phyloP scores from a whole-genome alignment of 768 basidiomycete genomes.

The Russula ochroleuca region DNA sequence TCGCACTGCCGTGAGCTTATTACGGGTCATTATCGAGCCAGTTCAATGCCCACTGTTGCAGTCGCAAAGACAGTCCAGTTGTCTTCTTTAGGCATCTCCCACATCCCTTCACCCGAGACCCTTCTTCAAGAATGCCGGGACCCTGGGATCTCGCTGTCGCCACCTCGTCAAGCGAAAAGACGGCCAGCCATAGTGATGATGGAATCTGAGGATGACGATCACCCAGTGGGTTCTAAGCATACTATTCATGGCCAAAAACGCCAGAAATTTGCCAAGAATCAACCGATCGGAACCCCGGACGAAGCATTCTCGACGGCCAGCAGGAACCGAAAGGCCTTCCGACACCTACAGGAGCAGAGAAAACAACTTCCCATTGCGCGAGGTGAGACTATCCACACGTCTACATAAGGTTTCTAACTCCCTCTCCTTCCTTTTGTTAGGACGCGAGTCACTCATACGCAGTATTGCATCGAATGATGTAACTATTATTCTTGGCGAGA shows the following conservation, averaged over 20 bases:
- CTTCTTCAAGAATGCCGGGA: background rate
- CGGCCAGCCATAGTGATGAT: slow-evolving; percentile 11
- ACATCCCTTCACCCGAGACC: background rate
- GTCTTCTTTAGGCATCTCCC: background rate
- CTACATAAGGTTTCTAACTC: background rate
- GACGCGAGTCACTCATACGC: slow-evolving; percentile 67
- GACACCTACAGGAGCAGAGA: slow-evolving; percentile 55
- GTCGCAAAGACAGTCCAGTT: background rate
- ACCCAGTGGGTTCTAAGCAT: slow-evolving; percentile 1
- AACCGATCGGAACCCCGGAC: background rate
- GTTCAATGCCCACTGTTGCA: slow-evolving; percentile 10
- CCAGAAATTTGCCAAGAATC: slow-evolving; percentile 19
- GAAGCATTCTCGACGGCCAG: slow-evolving; percentile 24
- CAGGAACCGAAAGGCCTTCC: slow-evolving; percentile 23
- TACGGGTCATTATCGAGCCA: background rate
- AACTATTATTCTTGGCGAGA: slow-evolving; percentile 90
- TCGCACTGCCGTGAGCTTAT: background rate
- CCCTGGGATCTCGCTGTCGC: background rate
- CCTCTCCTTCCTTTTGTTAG: slow-evolving; percentile 30
- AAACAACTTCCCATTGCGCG: slow-evolving; percentile 72
- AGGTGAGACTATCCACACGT: slow-evolving; percentile 42
- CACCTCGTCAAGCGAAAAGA: slow-evolving; percentile 15
- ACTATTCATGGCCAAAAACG: slow-evolving; percentile 14
- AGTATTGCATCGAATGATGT: slow-evolving; percentile 77
- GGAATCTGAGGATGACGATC: slow-evolving; percentile 5